These are phyloP conservation scores for Aspergillus homomorphus DNA, from an alignment of 495 filamentous ascomycete genomes.

Conservation along the genomic window DNA sequence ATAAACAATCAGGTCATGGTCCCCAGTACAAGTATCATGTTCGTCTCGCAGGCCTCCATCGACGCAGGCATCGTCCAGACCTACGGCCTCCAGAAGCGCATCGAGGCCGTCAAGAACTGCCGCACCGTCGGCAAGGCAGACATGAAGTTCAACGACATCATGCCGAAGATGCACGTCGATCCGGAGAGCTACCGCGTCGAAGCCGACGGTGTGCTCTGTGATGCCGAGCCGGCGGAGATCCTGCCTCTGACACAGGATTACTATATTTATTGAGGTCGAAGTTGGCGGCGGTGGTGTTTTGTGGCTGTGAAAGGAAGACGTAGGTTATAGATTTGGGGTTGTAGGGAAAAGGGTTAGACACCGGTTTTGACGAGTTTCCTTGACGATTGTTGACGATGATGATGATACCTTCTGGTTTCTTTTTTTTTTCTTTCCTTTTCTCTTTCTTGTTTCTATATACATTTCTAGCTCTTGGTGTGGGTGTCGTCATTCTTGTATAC, in stretches of 20 bases:
- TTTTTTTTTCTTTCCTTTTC: neutral
- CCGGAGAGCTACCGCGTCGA: conserved; percentile 88
- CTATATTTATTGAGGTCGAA: conserved; percentile 18
- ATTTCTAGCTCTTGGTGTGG: too few relatives aligned
- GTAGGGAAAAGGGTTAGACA: too few relatives aligned
- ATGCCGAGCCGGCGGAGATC: conserved; percentile 65
- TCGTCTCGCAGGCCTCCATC: conserved; percentile 74
- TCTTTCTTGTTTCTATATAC: neutral
- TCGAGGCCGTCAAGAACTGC: conserved; percentile 80
- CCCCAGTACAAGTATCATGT: conserved; percentile 72
- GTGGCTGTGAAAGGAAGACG: neutral
- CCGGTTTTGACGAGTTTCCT: neutral
- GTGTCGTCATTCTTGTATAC: neutral
- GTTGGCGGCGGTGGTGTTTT: neutral
- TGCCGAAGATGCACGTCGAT: conserved; percentile 92
- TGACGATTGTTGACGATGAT: neutral
- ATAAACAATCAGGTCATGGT: conserved; percentile 48
- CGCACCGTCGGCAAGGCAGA: conserved; percentile 79
- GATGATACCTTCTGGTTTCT: neutral
- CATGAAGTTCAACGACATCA: conserved; percentile 89
- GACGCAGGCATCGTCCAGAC: conserved; percentile 57
- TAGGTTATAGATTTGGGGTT: too few relatives aligned
- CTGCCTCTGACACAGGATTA: conserved; percentile 75
- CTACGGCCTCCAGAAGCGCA: conserved; percentile 75
- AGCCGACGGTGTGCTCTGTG: conserved; percentile 76